Base-by-base conservation (phyloP, 805 yeast genomes). In the Lipomyces kockii region DNA sequence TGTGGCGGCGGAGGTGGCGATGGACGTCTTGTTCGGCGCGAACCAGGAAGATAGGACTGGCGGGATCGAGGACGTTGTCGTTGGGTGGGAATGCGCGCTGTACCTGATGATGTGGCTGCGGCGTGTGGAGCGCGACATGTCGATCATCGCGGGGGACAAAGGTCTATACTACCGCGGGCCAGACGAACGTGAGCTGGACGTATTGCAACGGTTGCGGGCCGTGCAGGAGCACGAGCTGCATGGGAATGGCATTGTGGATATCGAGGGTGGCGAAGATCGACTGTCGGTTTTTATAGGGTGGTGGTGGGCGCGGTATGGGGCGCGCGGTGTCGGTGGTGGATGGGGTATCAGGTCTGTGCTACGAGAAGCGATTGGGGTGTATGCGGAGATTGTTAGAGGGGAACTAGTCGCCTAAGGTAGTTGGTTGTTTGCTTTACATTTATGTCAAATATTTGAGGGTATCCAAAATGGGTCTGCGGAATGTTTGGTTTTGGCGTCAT, bases 291-390 rank as follows among this genome's bases (percentile, higher is more conserved):
- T 68, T 58, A 62, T 68, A 14, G 71, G 69, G 3, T 58, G 64
- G 34, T 65, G 69, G 68, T 68, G 71, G 71, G 39, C 64, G 7
- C 49, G 66, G 27, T 53, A 62, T 49, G 68, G 68, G 20, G 66
- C 69, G n/a, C 56, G 35, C 1, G 39, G 34, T 22, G 66, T 62
- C 14, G 25, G 46, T 2, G 69, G 64, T 14, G 69, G 69, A 12
- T 66, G 69, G 69, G 69, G 69, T 3, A 60, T 66, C 20, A 37
- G 69, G 20, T 35, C 66, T 17, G 64, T 66, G 5, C 34, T 66
- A 22, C 63, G 69, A 14, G 69, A 66, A 55, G 63, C 61, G 1
- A 51, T 59, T 20, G 61, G 63, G 9, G 61, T 58, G 27, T 66
- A 59, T 35, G 66, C 69, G 14, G 64, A 62, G 49, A 52, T 62